Evolutionary conservation across 2,329 filamentous ascomycete genomes (phyloP), one percentile per base, ranked within the genome.

Genomic region (Setomelanomma holmii): DNA sequence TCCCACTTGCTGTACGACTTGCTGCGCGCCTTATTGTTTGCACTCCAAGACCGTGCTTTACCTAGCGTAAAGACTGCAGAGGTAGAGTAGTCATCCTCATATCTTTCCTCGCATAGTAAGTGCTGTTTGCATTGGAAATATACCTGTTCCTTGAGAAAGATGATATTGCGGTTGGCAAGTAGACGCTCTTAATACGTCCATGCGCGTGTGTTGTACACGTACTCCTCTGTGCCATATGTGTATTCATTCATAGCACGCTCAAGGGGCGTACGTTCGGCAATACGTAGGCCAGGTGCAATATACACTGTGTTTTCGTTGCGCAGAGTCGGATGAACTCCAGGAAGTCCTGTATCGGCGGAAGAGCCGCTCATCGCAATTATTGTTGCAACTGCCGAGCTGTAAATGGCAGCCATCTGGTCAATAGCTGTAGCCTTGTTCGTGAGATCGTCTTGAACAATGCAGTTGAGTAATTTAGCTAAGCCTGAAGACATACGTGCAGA

Each of bases 161-260:
- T 48, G 1, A 60, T 46, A n/a, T 30, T 45, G 4, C 53, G 42
- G 4, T 40, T 40, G 2, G 56, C 54, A 5, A 56, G 43, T 22
- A 45, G 35, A 20, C 33, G 19, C 43, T 60, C 56, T 23, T 60
- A 53, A 33, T 48, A 60, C 7, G 53, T 60, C 56, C 56, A 60
- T 16, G 41, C 49, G 14, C 56, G 51, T 4, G 36, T 44, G 20
- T 57, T 50, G 20, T 41, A 51, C 0, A 51, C 20, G 40, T 40
- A 51, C 0, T 51, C 48, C 16, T 45, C 42, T 6, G 36, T 30
- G 16, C 40, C 48, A 16, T 51, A 51, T 12, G 34, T 23, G 17
- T 45, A 27, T 7, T 45, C 34, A 1, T 40, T 45, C 24, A 51
- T 16, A 17, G 40, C 35, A 1, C 40, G 43, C 34, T 51, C 48